A percentile compares a stretch with the other conserved stretches of the same genome.
These are phyloP conservation scores for Cenchrus purpureus DNA, from an alignment of 176 grass and related monocot genomes.

Conservation along the genomic window DNA sequence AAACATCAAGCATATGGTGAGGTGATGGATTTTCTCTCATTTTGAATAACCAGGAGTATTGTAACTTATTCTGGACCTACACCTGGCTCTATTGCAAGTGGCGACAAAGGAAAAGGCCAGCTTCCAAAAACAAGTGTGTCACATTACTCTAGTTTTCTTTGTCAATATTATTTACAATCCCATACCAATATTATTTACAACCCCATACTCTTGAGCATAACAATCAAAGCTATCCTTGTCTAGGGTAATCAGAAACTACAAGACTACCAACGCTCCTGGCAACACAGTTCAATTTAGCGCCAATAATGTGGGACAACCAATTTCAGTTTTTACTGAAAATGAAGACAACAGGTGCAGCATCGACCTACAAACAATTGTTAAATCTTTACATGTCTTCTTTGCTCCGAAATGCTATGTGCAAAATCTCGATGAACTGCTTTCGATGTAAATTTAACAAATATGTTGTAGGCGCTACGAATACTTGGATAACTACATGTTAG, in stretches of 20 bases:
- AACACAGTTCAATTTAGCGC: constrained; percentile 37
- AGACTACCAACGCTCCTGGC: constrained; percentile 29
- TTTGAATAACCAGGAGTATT: constrained; percentile 55
- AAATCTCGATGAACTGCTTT: constrained; percentile 3
- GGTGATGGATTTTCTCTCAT: constrained; percentile 17
- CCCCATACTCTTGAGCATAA: neutral
- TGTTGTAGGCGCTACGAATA: neutral
- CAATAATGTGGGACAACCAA: constrained; percentile 52
- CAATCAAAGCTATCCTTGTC: constrained; percentile 22
- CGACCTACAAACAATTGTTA: neutral
- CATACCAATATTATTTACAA: constrained; percentile 15
- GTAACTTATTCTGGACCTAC: constrained; percentile 65
- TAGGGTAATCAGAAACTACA: constrained; percentile 72
- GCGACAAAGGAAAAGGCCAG: constrained; percentile 61
- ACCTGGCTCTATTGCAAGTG: constrained; percentile 51
- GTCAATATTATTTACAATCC: constrained; percentile 12
- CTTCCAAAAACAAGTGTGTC: constrained; percentile 53
- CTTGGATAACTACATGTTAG: neutral
- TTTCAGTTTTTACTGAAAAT: constrained; percentile 55
- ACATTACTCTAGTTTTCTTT: neutral
- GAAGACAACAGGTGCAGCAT: constrained; percentile 67
- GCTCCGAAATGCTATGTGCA: neutral
- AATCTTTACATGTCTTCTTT: constrained; percentile 34
- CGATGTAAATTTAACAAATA: neutral
- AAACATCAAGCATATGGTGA: constrained; percentile 36